These are phyloP conservation scores for Physcomitrium patens DNA, from an alignment of 225 moss, liverwort and hornwort species.

Conservation along the genomic window DNA sequence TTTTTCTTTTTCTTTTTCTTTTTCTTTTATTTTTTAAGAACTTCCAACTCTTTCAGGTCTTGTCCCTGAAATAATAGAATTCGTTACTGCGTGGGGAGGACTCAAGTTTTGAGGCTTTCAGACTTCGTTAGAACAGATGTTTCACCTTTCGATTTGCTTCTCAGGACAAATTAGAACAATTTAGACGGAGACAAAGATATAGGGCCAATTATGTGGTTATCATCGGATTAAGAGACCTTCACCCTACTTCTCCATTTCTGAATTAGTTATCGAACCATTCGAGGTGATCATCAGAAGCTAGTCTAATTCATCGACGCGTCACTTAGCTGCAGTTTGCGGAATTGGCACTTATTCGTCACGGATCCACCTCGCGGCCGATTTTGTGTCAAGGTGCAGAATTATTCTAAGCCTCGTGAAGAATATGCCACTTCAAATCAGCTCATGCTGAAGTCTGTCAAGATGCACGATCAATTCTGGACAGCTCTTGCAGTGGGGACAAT, in stretches of 20 bases:
- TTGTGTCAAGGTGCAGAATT: too few relatives aligned
- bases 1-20: background rate
- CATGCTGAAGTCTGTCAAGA: conserved; percentile 17
- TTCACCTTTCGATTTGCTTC: background rate
- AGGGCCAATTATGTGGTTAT: background rate
- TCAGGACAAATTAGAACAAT: background rate
- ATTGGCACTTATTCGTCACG: background rate
- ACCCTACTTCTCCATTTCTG: background rate
- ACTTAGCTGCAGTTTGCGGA: conserved; percentile 4
- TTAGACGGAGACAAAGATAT: conserved; percentile 19
- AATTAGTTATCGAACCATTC: background rate
- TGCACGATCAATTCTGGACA: conserved; percentile 36
- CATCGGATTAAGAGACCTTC: background rate
- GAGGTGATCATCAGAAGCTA: conserved; percentile 14
- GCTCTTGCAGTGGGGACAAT: conserved; percentile 12
- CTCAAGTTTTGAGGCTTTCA: background rate
- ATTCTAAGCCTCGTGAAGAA: too few relatives aligned
- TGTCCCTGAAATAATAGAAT: conserved; percentile 5
- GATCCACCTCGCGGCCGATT: background rate
- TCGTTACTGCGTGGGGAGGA: background rate
- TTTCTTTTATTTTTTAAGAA: too few relatives aligned
- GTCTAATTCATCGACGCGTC: background rate
- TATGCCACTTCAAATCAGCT: background rate
- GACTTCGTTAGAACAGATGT: conserved; percentile 2
- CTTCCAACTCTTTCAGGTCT: conserved; percentile 8